Evolutionary conservation across 1,284 basidiomycete species (phyloP), one percentile per base, ranked within the genome.

Genomic region (Boletellus sp.): DNA sequence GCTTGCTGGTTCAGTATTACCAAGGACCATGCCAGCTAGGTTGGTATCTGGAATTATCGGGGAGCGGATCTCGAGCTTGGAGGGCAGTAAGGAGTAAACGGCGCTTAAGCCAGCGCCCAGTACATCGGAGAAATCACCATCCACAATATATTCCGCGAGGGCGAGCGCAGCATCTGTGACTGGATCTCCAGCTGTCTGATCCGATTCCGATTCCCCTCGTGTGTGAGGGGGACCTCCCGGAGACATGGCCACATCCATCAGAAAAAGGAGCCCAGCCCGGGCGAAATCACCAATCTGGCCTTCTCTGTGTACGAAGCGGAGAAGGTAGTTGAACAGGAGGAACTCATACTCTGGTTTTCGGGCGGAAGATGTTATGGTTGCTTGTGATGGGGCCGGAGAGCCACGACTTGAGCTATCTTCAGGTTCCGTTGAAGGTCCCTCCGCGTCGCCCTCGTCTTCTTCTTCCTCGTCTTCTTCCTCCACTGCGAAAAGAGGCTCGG

Each of bases 101-200:
- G 95, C 95, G 1, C 93, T 90, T 9, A 99, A 68, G 13, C 94
- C 93, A 5, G 95, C 96, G 5, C 88, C 93, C 38, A 99, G 79
- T 2, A 99, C 94, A 51, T 98, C 94, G 14, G 93, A 91, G 66
- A 97, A 96, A 69, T 97, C 94, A 8, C 94, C 93, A 59, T 96
- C 91, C 14, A 96, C 78, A 41, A 98, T 91, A 63, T 94, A 97
- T 61, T 94, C 91, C 21, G 87, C 91, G 36, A 94, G 73, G n/a
- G 86, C 91, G 44, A 91, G 73, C 10, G 85, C 84, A 5, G 90
- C 89, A 58, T 93, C 89, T 23, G 80, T 80, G 34, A 90, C 78
- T 3, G 90, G 84, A 60, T 93, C 90, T 8, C 67, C 63, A 11
- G 63, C 53, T 4, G 61, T 39, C 21, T 57, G 53, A 40, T 65